phyloP scores from a whole-genome alignment of 441 rosid genomes.

The Bocquillonia castaneifolia region DNA sequence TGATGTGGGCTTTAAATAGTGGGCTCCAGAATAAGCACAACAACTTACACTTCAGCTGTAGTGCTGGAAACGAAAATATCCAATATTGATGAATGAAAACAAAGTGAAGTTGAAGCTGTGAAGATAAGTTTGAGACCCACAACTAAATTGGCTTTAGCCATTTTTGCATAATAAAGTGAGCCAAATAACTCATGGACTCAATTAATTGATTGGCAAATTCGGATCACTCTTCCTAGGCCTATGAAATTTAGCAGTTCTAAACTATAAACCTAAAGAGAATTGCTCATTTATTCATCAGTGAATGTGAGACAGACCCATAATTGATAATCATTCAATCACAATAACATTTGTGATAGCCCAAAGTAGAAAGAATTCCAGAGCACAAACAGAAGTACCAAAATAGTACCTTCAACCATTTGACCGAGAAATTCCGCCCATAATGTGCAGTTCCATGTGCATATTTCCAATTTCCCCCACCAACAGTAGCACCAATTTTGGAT shows the following conservation, averaged over 20 bases:
- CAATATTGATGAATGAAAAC: too few relatives aligned
- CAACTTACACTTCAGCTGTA: too few relatives aligned
- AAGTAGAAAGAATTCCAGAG: neutral
- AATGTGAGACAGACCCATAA: neutral
- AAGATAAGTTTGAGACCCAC: too few relatives aligned
- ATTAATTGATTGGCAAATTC: neutral
- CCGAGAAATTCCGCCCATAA: slow-evolving; percentile 94
- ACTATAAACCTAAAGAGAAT: neutral
- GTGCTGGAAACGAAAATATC: too few relatives aligned
- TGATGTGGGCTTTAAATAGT: too few relatives aligned
- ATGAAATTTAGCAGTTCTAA: neutral
- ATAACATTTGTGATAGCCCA: neutral
- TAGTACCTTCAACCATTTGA: slow-evolving; percentile 93
- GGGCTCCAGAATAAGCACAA: too few relatives aligned
- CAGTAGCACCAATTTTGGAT: slow-evolving; percentile 86
- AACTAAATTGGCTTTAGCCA: too few relatives aligned
- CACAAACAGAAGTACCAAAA: neutral
- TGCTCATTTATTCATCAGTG: neutral
- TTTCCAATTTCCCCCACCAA: slow-evolving; percentile 95
- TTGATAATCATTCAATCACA: neutral
- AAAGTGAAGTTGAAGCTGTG: too few relatives aligned
- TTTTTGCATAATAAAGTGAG: too few relatives aligned
- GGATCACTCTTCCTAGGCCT: neutral
- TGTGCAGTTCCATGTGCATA: slow-evolving; percentile 98
- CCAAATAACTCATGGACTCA: neutral